Evolutionary conservation across 2,329 filamentous ascomycete genomes (phyloP), one percentile per base, ranked within the genome.

Genomic region (Aspergillus sp.): DNA sequence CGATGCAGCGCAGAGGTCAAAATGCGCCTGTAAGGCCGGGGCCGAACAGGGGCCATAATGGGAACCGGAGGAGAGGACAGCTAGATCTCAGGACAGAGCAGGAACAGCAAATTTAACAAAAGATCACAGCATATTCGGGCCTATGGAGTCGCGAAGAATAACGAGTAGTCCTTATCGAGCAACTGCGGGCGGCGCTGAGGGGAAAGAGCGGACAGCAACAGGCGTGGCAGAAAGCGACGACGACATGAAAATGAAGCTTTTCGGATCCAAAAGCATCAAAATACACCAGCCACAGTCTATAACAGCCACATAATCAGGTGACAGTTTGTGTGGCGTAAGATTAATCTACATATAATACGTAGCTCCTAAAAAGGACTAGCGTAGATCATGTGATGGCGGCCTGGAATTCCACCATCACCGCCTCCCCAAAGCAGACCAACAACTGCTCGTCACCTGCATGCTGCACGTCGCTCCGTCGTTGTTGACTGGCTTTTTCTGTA

Each of bases 1-100:
- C 86, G 79, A 68, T 97, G 91, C 53, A 96, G 74, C 44, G 86
- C 83, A 43, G 91, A 90, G 51, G 91, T 94, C 57, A 96, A 73
- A 67, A 94, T 94, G 72, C 95, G 88, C 74, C 88, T 85, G 70
- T 95, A 94, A 36, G 68, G 70, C 55, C 71, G 64, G 50, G 66
- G 67, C 58, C 56, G 57, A 46, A 60, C 51, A 41, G 59, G 53
- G 51, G 66, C 66, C 68, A 70, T 70, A 52, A 50, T 64, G 53
- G 51, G 62, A 59, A 41, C 52, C 54, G 54, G 53, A 49, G 41
- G 45, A 49, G 54, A 49, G 52, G 53, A 59, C 55, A 52, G 51
- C 48, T 42, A 43, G 41, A 53, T 57, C 52, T 61, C 56, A 53
- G 49, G 45, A 38, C 42, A 54, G 53, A 54, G 51, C 49, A 49